Evolutionary conservation across 176 grass and related monocot species (phyloP), one percentile per base, ranked within the genome.

Genomic region (Typha latifolia): DNA sequence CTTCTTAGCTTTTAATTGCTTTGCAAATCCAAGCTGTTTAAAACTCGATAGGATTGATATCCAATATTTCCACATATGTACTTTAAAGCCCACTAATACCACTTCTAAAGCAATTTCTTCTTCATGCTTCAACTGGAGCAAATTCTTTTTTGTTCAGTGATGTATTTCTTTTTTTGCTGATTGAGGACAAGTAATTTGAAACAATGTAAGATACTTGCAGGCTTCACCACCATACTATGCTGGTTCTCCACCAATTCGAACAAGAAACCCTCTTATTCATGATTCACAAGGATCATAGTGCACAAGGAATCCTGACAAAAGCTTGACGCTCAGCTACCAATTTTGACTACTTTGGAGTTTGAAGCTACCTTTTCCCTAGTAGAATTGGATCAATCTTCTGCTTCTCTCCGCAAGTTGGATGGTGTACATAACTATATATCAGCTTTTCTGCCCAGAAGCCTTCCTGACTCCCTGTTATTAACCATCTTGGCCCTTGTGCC

Each of bases 151-250:
- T 37, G 4, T 37, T 37, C 34, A 8, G 34, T 6, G 4, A 37
- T 37, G 5, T 37, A 37, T 37, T 6, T 37, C n/a, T 2, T 37
- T 37, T 2, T 37, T 37, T 2, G 34, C 5, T 37, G 34, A 37
- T 37, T 37, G 34, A 37, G 1, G 34, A 37, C 7, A 37, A 37
- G 34, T 37, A 57, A 7, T 10, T 20, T 57, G 16, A 21, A 21
- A 18, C 13, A 18, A 57, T 57, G 52, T 11, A 20, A 57, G 4
- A 67, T 77, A 59, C 34, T n/a, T 80, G 49, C 51, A 90, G 87
- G 76, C 83, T 69, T 90, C 87, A 64, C 87, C 87, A 77, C 87
- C 87, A 14, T 82, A 80, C 73, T 82, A 78, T 18, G 62, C 66
- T 64, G 82, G 87, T 51, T 86, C 87, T 21, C 83, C 83, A 0